Conservation (phyloP, 1,284 basidiomycete species). For the Apiotrichum porosum region DNA sequence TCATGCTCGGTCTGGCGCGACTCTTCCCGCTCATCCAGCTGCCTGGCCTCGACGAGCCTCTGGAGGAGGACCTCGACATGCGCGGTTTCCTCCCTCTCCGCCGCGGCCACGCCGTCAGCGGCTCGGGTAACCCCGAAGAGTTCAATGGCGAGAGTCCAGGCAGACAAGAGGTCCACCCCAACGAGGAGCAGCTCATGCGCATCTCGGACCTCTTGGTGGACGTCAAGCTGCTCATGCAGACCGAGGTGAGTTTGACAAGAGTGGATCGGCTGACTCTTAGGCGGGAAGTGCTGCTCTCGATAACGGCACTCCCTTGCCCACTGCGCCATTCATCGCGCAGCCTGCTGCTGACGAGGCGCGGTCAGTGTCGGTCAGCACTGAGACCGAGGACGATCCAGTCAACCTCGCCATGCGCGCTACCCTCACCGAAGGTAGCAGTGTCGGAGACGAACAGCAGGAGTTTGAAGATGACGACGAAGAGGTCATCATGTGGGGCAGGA, state of each 20-base stretch:
- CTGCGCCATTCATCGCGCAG: conserved; percentile 31
- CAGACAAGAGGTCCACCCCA: conserved; percentile 61
- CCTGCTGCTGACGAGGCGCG: conserved; percentile 49
- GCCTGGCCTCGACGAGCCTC: conserved; percentile 59
- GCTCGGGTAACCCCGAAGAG: conserved; percentile 42
- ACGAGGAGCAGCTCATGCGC: conserved; percentile 91
- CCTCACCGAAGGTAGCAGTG: conserved; percentile 51
- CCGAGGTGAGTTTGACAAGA: conserved; percentile 29
- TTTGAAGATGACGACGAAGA: conserved; percentile 39
- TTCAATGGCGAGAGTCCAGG: background rate
- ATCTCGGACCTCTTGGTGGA: conserved; percentile 80
- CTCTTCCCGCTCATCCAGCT: conserved; percentile 68
- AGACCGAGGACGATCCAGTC: conserved; percentile 75
- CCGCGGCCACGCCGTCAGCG: conserved; percentile 49
- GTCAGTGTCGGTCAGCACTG: conserved; percentile 61
- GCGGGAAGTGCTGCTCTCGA: conserved; percentile 5
- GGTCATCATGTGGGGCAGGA: conserved; percentile 33
- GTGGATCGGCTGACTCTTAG: conserved; percentile 5
- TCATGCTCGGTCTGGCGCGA: conserved; percentile 60
- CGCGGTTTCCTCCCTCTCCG: conserved; percentile 79
- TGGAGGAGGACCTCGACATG: conserved; percentile 91
- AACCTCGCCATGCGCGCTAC: conserved; percentile 67
- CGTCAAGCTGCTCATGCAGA: conserved; percentile 52
- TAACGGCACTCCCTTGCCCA: conserved; percentile 2
- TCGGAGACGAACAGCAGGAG: conserved; percentile 47